phyloP scores from a whole-genome alignment of 1,139 yeast genomes.

The Candida anutae region DNA sequence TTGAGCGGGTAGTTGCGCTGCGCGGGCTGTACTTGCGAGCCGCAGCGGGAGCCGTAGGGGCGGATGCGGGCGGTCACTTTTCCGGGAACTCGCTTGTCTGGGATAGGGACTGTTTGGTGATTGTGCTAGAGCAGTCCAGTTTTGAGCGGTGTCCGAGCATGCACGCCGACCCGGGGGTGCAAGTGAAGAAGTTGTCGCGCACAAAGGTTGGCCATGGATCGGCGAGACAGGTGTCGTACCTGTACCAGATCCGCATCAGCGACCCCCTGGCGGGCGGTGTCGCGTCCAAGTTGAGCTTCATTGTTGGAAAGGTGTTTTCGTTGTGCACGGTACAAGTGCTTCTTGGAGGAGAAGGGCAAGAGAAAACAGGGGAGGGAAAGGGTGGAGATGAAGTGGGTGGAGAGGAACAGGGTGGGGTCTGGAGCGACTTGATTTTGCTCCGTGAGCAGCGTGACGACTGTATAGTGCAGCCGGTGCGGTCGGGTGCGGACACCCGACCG shows the following conservation, averaged over 20 bases:
- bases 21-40: not conserved
- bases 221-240: conserved; percentile 8
- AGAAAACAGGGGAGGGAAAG: too few species aligned
- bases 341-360: too few species aligned
- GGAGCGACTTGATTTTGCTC: too few species aligned
- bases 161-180: conserved; percentile 4
- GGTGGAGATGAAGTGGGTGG: too few species aligned
- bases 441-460: too few species aligned
- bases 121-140: conserved; percentile 6
- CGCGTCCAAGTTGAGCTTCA: conserved; percentile 1
- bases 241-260: conserved; percentile 9
- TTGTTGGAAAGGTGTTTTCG: conserved; percentile 1
- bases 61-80: not conserved
- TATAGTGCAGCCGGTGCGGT: too few species aligned
- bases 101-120: not conserved
- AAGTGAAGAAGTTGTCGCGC: conserved; percentile 8
- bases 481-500: too few species aligned
- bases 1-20: not conserved
- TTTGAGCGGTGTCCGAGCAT: conserved; percentile 10
- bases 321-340: too few species aligned
- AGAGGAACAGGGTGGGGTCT: too few species aligned
- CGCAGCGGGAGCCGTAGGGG: not conserved
- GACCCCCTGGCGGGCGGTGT: not conserved
- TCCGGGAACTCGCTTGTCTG: not conserved
- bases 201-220: conserved; percentile 18